Conservation (phyloP, 2,329 filamentous ascomycete species). For the Phialemonium atrogriseum region DNA sequence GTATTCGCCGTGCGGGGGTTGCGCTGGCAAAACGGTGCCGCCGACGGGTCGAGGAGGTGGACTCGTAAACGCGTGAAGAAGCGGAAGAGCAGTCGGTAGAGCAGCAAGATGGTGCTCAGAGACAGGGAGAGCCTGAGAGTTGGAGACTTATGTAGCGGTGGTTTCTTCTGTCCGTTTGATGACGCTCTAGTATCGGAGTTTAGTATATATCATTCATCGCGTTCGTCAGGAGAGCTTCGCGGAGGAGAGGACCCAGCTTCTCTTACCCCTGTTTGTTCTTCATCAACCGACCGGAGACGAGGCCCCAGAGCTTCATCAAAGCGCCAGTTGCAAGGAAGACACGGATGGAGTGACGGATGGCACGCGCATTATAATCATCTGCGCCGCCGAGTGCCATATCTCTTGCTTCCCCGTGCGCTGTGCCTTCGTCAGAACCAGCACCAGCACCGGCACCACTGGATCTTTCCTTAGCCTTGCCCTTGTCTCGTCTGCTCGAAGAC, state of each 20-base stretch:
- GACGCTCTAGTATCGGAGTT: constrained; percentile 15
- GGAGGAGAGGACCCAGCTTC: too few species aligned
- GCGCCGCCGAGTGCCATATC: constrained; percentile 22
- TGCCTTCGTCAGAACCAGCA: too few species aligned
- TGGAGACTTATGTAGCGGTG: constrained; percentile 53
- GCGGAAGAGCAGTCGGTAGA: constrained; percentile 83
- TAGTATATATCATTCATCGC: too few species aligned
- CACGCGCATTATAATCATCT: constrained; percentile 63
- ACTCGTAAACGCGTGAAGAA: constrained; percentile 76
- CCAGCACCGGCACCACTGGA: too few species aligned
- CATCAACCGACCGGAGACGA: constrained; percentile 39
- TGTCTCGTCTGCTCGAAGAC: constrained; percentile 9
- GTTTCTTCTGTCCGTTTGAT: constrained; percentile 28
- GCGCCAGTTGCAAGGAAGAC: constrained; percentile 59
- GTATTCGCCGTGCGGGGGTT: constrained; percentile 70
- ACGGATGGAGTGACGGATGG: constrained; percentile 61
- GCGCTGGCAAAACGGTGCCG: constrained; percentile 69
- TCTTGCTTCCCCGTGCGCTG: constrained; percentile 9
- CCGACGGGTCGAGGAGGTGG: constrained; percentile 72
- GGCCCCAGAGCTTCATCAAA: constrained; percentile 54
- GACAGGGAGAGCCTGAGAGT: constrained; percentile 74
- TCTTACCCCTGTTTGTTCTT: constrained; percentile 36
- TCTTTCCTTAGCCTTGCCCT: constrained; percentile 15
- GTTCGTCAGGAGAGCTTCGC: too few species aligned
- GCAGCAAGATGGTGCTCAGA: constrained; percentile 74